Evolutionary conservation across 2,329 filamentous ascomycete species (phyloP).

Genomic region (Fusarium foetens): DNA sequence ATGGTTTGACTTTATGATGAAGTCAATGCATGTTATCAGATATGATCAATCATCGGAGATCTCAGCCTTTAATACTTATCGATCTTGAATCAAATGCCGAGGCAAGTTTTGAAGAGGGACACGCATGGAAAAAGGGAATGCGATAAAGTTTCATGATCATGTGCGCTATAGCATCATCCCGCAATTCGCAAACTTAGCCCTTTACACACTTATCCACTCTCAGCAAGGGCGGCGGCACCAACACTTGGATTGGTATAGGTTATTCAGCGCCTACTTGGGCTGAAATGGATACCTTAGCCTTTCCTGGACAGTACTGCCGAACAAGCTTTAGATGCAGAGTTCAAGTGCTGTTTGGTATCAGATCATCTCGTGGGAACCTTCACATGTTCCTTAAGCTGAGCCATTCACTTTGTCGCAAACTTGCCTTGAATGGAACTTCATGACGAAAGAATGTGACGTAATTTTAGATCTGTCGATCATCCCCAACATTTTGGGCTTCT

Average conservation of each 20-base stretch:
- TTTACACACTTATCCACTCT: neutral
- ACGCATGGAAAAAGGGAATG: neutral
- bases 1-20: no score
- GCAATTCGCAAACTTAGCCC: slow-evolving; percentile 1
- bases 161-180: neutral
- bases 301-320: neutral
- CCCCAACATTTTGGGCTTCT: neutral
- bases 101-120: neutral
- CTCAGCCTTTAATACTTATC: neutral
- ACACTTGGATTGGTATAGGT: neutral
- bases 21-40: neutral
- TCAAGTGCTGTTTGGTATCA: neutral
- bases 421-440: neutral
- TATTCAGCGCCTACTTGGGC: neutral
- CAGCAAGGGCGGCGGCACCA: neutral
- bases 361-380: neutral
- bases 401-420: neutral
- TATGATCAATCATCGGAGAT: neutral
- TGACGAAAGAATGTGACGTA: neutral
- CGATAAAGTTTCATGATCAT: neutral
- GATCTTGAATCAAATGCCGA: neutral
- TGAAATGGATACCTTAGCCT: neutral
- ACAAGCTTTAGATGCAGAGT: neutral
- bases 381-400: neutral
- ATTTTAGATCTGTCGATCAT: neutral